Percentiles rank a stretch among this genome's conserved stretches.
These are phyloP conservation scores for Soucietia sequanensis DNA, from an alignment of 805 yeast species.

Conservation along the genomic window DNA sequence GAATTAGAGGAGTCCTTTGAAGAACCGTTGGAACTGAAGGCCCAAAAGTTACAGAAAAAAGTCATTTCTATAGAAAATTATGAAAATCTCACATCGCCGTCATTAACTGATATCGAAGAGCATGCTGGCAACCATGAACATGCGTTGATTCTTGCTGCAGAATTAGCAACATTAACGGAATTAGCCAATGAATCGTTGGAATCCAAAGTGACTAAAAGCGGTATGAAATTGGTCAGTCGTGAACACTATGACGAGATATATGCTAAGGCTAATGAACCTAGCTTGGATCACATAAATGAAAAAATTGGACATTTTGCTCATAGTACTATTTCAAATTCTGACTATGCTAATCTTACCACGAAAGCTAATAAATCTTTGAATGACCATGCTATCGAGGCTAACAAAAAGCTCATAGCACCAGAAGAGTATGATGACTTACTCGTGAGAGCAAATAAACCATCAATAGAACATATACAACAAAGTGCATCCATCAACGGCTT, in stretches of 20 bases:
- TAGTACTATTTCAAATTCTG: slow-evolving; percentile 5
- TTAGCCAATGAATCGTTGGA: slow-evolving; percentile 14
- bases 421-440: slow-evolving; percentile 32
- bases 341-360: slow-evolving; percentile 19
- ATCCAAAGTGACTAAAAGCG: slow-evolving; percentile 10
- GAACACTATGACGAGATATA: slow-evolving; percentile 15
- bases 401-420: slow-evolving; percentile 11
- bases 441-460: slow-evolving; percentile 25
- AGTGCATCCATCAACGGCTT: slow-evolving; percentile 29
- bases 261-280: slow-evolving; percentile 5
- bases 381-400: slow-evolving; percentile 6
- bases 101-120: slow-evolving; percentile 6
- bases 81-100: slow-evolving; percentile 4
- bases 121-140: slow-evolving; percentile 5
- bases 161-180: slow-evolving; percentile 4
- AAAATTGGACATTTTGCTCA: slow-evolving; percentile 7
- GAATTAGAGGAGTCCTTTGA: background rate
- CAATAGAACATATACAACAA: slow-evolving; percentile 21
- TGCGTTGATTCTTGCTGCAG: background rate
- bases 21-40: background rate
- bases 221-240: slow-evolving; percentile 17
- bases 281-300: slow-evolving; percentile 7
- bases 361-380: slow-evolving; percentile 14
- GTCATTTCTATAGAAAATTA: too few species aligned
- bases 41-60: too few species aligned